These are phyloP conservation scores for Mucor velutinosus DNA, from an alignment of 371 early-diverging fungal genomes.

Conservation along the genomic window DNA sequence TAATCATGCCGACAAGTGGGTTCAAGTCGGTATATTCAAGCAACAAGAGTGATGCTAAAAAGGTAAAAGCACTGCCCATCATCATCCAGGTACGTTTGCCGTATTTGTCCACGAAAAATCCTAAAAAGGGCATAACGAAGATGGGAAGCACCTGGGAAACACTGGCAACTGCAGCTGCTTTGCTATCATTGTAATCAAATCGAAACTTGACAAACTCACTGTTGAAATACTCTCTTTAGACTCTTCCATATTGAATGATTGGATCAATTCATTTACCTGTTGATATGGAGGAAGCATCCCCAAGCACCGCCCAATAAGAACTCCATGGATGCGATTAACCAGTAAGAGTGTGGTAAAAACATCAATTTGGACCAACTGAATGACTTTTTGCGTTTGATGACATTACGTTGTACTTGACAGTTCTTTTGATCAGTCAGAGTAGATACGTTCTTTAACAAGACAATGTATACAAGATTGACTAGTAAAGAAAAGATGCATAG, in stretches of 20 bases:
- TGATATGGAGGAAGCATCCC: conserved; percentile 77
- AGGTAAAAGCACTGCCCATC: conserved; percentile 50
- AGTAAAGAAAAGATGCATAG: conserved; percentile 65
- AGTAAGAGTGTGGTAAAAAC: conserved; percentile 64
- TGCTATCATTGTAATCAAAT: conserved; percentile 52
- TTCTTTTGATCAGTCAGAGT: conserved; percentile 6
- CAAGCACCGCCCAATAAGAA: conserved; percentile 72
- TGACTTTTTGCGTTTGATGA: conserved; percentile 58
- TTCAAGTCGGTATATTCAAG: conserved; percentile 55
- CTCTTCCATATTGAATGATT: background rate
- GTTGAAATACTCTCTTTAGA: background rate
- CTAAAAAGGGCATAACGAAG: conserved; percentile 68
- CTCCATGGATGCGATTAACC: conserved; percentile 65
- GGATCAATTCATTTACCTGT: conserved; percentile 36
- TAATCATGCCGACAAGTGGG: conserved; percentile 63
- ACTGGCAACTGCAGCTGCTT: conserved; percentile 71
- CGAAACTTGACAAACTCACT: conserved; percentile 70
- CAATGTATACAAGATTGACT: conserved; percentile 65
- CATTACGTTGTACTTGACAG: conserved; percentile 39
- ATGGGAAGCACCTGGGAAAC: conserved; percentile 70
- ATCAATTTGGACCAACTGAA: conserved; percentile 62
- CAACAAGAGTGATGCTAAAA: conserved; percentile 51
- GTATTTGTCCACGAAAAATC: conserved; percentile 59
- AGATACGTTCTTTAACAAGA: conserved; percentile 38
- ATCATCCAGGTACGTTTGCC: conserved; percentile 65